phyloP scores from a whole-genome alignment of 805 yeast genomes.

The Yueomyces sinensis region DNA sequence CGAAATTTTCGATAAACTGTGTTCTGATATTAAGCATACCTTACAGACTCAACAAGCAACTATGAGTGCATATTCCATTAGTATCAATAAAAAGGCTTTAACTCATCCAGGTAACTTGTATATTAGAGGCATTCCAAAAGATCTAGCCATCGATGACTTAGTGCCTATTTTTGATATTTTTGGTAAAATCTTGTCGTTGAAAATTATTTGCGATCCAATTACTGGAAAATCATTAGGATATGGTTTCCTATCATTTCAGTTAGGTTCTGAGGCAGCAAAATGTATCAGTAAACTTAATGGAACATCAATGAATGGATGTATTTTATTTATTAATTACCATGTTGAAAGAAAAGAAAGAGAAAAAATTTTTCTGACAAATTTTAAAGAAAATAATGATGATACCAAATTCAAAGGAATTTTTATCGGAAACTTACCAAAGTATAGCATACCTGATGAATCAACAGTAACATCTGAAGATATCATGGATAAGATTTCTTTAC shows the following conservation, averaged over 20 bases:
- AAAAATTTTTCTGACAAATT: constrained; percentile 20
- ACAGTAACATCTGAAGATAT: constrained; percentile 17
- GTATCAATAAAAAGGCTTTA: constrained; percentile 17
- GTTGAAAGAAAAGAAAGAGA: constrained; percentile 51
- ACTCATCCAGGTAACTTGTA: constrained; percentile 48
- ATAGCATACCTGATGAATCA: constrained; percentile 25
- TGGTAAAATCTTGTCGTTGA: constrained; percentile 33
- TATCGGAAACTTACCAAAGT: constrained; percentile 35
- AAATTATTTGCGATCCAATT: constrained; percentile 32
- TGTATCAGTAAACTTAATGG: constrained; percentile 49
- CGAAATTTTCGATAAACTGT: constrained; percentile 4
- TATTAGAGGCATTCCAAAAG: constrained; percentile 34
- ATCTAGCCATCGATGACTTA: constrained; percentile 27
- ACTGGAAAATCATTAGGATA: constrained; percentile 31
- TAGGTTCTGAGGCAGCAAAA: constrained; percentile 42
- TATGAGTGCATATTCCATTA: constrained; percentile 17
- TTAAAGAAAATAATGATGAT: constrained; percentile 31
- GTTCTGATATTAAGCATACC: not conserved
- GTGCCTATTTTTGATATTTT: constrained; percentile 26
- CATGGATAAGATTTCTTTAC: constrained; percentile 31
- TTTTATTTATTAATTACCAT: constrained; percentile 44
- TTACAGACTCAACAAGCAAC: not conserved
- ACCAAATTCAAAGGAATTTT: constrained; percentile 42
- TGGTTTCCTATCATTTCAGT: constrained; percentile 56
- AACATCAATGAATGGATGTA: constrained; percentile 17